Base-by-base conservation (phyloP, 2,329 filamentous ascomycete genomes). In the Ophiostoma ips region DNA sequence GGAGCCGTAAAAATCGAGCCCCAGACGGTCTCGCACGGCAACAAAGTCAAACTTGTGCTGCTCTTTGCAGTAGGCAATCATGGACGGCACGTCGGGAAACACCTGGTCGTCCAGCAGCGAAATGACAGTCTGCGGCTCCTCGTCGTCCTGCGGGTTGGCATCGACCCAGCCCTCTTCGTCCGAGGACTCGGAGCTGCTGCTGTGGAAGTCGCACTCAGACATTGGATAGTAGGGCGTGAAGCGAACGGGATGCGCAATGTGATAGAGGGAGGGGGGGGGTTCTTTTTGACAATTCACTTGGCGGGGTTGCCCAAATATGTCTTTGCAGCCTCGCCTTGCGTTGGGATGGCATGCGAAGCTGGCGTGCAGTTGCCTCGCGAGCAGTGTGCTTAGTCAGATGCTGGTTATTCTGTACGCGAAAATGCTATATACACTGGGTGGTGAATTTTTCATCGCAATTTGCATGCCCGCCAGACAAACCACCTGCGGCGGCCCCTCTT, bases 1-100 rank as follows among this genome's bases (percentile, higher is more conserved):
- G 52, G 73, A 77, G 28, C 79, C 83, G 53, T 87, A 73, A 57
- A 88, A 87, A 59, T 89, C 84, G 41, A 88, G 70, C 19, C 68
- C 72, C 61, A 78, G 63, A 19, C 65, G 67, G 52, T 77, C 75
- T 51, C 79, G 70, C 33, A 77, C 68, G 49, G 70, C 73, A 49
- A 79, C 61, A 52, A 89, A 76, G 63, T 88, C 83, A 58, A 89
- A 84, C 28, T 66, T 65, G 59, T 81, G 71, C 57, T 76, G 77
- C 46, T 80, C 71, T 59, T 76, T 82, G 72, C 79, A 84, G 61
- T 87, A 71, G 34, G 71, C 67, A 43, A 89, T 68, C 82, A 89
- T 86, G 18, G 73, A 70, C 28, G 66, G 63, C 34, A 80, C 73
- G 59, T 81, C 76, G 8, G 76, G 65, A 60, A 87, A 89, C 35